These are phyloP conservation scores for Thalassiosira oceanica DNA, from an alignment of 352 stramenopile genomes.

Conservation along the genomic window DNA sequence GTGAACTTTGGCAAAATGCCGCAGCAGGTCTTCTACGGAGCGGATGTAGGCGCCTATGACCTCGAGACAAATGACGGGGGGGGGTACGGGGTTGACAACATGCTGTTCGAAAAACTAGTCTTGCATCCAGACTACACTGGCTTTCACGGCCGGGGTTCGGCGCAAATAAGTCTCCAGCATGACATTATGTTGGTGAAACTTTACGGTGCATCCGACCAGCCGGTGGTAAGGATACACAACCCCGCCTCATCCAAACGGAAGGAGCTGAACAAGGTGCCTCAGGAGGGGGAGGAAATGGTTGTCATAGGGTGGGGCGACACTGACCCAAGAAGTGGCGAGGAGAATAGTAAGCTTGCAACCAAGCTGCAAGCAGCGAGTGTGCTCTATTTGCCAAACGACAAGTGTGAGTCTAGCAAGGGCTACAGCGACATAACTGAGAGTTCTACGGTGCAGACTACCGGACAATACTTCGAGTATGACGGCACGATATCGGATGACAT, in stretches of 20 bases:
- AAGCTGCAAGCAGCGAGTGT: constrained; percentile 23
- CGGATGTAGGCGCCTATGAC: constrained; percentile 39
- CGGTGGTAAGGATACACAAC: constrained; percentile 31
- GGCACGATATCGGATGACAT: constrained; percentile 38
- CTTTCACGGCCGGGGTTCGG: background rate
- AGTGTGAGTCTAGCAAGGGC: constrained; percentile 30
- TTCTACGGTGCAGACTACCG: no score
- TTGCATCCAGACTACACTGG: constrained; percentile 36
- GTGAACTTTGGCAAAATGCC: constrained; percentile 6
- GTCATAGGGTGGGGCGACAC: constrained; percentile 40
- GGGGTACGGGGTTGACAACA: constrained; percentile 23
- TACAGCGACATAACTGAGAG: constrained; percentile 24
- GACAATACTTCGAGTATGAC: constrained; percentile 31
- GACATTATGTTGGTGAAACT: constrained; percentile 48
- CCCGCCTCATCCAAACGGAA: no score
- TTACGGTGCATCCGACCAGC: constrained; percentile 28
- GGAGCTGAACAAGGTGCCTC: background rate
- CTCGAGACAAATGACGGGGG: constrained; percentile 8
- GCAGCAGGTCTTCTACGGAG: constrained; percentile 24
- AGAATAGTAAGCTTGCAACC: constrained; percentile 2
- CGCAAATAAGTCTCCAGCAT: constrained; percentile 14
- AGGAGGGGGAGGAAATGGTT: constrained; percentile 14
- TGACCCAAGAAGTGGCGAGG: constrained; percentile 14
- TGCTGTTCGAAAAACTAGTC: constrained; percentile 39
- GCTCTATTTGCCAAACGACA: constrained; percentile 38